Evolutionary conservation across 306 rosid genomes (phyloP).

Genomic region (Potentilla sterilis): DNA sequence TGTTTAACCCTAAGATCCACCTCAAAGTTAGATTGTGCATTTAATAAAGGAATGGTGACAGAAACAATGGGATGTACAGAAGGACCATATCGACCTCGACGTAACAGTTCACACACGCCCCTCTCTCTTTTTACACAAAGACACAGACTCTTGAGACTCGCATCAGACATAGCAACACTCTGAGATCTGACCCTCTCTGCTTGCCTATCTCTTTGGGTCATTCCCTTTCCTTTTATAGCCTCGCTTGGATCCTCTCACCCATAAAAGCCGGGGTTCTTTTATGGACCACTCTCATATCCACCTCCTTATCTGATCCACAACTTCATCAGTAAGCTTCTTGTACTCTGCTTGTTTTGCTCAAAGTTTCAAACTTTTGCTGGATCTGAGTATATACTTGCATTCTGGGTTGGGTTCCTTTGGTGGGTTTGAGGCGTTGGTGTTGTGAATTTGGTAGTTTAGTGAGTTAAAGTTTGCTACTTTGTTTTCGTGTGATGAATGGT

Average conservation of each 20-base stretch:
- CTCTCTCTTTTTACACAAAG: neutral
- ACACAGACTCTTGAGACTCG: neutral
- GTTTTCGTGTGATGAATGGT: neutral
- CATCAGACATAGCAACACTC: neutral
- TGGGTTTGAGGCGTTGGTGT: constrained; percentile 16
- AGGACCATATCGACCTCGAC: neutral
- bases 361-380: constrained; percentile 21
- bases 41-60: neutral
- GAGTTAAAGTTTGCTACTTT: neutral
- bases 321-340: constrained; percentile 25
- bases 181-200: constrained; percentile 13
- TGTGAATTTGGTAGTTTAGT: constrained; percentile 16
- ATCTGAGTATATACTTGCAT: constrained; percentile 27
- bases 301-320: constrained; percentile 9
- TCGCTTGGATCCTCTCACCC: constrained; percentile 6
- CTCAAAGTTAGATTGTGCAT: neutral
- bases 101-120: neutral
- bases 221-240: neutral
- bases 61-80: neutral
- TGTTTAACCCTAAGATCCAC: neutral
- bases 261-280: neutral
- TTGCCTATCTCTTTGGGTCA: neutral
- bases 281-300: neutral
- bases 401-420: constrained; percentile 12
- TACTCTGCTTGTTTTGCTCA: neutral